These are phyloP conservation scores for Stephanodiscus minutulus DNA, from an alignment of 108 stramenopile species.

Conservation along the genomic window DNA sequence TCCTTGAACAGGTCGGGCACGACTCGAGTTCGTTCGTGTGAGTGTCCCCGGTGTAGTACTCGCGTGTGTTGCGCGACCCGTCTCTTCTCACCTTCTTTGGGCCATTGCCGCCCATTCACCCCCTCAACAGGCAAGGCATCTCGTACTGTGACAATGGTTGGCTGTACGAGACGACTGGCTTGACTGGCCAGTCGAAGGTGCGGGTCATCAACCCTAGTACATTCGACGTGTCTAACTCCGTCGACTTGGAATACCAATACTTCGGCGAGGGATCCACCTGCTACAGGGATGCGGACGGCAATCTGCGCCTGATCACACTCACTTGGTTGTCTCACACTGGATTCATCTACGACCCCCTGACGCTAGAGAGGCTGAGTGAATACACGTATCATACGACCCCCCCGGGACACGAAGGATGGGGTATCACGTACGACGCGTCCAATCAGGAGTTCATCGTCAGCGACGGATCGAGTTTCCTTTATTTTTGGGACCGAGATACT, in stretches of 20 bases:
- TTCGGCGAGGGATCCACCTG: conserved; percentile 85
- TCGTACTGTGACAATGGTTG: conserved; percentile 62
- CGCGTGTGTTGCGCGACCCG: background rate
- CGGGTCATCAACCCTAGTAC: conserved; percentile 67
- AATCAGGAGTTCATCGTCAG: conserved; percentile 76
- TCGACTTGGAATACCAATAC: conserved; percentile 46
- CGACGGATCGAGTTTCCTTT: conserved; percentile 71
- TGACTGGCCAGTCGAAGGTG: conserved; percentile 67
- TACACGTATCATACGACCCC: conserved; percentile 68
- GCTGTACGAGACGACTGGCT: conserved; percentile 76
- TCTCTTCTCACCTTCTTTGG: background rate
- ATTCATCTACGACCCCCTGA: conserved; percentile 71
- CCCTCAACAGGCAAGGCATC: conserved; percentile 68
- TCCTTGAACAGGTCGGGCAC: conserved; percentile 66
- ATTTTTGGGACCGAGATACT: conserved; percentile 78
- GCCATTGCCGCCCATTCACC: background rate
- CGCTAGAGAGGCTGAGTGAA: conserved; percentile 48
- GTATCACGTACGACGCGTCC: conserved; percentile 70
- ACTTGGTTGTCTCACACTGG: conserved; percentile 74
- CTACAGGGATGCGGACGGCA: conserved; percentile 47
- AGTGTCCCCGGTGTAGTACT: no score
- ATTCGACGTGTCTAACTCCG: conserved; percentile 54
- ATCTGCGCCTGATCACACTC: conserved; percentile 59
- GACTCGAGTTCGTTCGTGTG: conserved; percentile 69
- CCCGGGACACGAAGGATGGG: conserved; percentile 74